Evolutionary conservation across 1,139 yeast genomes (phyloP), one percentile per base, ranked within the genome.

Genomic region (Protomyces inouyei): DNA sequence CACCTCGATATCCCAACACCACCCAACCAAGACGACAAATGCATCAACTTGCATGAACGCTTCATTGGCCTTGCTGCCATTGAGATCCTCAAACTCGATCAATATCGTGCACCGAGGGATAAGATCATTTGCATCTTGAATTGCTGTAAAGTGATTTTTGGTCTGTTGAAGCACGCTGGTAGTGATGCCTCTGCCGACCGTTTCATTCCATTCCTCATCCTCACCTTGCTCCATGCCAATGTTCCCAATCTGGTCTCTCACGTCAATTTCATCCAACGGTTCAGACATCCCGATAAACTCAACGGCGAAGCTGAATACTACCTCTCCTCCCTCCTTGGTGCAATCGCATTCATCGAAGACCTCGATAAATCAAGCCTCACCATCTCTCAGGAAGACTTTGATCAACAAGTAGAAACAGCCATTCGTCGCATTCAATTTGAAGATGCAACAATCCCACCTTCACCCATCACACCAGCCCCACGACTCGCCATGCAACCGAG

Each of bases 61-160:
- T 90, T 91, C 72, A 79, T 89, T 59, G 82, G 82, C 45, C 80
- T 87, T 66, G 95, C 98, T 0, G 82, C 85, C 1, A 52, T 45
- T 37, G 71, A 95, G 74, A 79, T 95, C 60, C 79, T 80, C 68
- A 91, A 90, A 71, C 85, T 93, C 71, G 88, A 88, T 73, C 81
- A 83, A 64, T 95, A 87, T 74, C 82, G 95, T 71, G 95, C 98
- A 0, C 98, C 98, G 10, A 80, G 98, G 64, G 98, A 95, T 72
- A 95, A 95, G 73, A 86, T 91, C 68, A 90, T 93, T 56, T 93
- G 98, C 73, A 80, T 93, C 8, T 79, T 95, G 67, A 95, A 95
- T 76, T 85, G 95, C 65, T 92, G 98, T 73, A 93, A 93, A 74
- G 92, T 93, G 16, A 86, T 95, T 8, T 91, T 91, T 78, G 95